Conservation (phyloP, 1,284 basidiomycete species). For the Erythrobasidium hasegawianum region DNA sequence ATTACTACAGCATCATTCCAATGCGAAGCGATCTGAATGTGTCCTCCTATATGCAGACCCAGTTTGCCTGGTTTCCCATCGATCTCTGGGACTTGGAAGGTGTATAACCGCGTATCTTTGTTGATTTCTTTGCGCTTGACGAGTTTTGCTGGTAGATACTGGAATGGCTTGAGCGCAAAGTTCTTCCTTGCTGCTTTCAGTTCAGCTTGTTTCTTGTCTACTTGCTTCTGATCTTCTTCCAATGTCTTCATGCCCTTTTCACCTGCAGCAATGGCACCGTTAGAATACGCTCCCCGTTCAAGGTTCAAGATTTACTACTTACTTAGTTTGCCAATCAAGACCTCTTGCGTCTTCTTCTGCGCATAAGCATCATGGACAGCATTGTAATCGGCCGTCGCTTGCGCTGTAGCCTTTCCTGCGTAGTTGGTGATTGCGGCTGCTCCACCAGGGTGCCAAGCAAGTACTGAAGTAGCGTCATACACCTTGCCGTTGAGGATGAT, state of each 20-base stretch:
- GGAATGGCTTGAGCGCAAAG: constrained; percentile 35
- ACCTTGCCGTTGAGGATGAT: constrained; percentile 39
- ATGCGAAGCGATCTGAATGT: constrained; percentile 33
- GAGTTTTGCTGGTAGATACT: constrained; percentile 26
- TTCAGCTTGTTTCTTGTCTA: constrained; percentile 29
- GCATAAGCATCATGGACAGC: constrained; percentile 40
- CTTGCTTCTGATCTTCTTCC: constrained; percentile 34
- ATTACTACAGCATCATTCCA: constrained; percentile 30
- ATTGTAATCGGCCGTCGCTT: constrained; percentile 35
- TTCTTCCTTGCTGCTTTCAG: constrained; percentile 30
- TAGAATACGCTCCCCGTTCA: no score
- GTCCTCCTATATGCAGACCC: constrained; percentile 37
- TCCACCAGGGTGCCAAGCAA: constrained; percentile 39
- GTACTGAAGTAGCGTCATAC: constrained; percentile 38
- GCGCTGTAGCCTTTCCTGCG: constrained; percentile 38
- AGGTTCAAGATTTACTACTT: no score
- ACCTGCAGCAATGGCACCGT: no score
- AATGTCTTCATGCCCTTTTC: constrained; percentile 37
- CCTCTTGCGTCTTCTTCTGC: constrained; percentile 36
- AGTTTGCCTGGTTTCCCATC: constrained; percentile 30
- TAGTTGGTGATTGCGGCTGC: constrained; percentile 37
- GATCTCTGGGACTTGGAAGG: constrained; percentile 35
- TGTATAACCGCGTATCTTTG: constrained; percentile 38
- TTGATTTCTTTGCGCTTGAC: constrained; percentile 37
- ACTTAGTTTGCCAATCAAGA: constrained; percentile 35